Evolutionary conservation across 1,284 basidiomycete species (phyloP).

Genomic region (Ceraceosorus bombacis): DNA sequence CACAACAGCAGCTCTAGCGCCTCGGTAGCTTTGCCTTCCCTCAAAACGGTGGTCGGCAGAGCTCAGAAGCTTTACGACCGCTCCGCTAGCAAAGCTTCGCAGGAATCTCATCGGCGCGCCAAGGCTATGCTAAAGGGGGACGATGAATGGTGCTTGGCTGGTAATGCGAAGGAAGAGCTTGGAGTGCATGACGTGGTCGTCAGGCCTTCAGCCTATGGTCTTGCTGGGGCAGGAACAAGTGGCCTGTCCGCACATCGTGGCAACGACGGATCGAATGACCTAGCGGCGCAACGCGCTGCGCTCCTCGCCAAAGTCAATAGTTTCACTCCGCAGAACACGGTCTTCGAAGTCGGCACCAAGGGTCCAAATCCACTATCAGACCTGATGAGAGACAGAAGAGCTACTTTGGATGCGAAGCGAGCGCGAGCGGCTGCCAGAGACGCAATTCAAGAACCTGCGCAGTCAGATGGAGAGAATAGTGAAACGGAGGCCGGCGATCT

Average conservation of each 20-base stretch:
- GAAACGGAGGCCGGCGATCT: conserved; percentile 26
- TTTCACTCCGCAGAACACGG: conserved; percentile 81
- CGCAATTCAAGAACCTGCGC: conserved; percentile 5
- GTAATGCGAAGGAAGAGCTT: conserved; percentile 58
- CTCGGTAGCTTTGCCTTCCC: conserved; percentile 61
- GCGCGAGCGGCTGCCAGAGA: conserved; percentile 50
- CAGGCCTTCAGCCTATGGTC: conserved; percentile 28
- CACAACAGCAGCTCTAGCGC: conserved; percentile 27
- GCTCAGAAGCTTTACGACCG: conserved; percentile 92
- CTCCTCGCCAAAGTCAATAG: conserved; percentile 69
- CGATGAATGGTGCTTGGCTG: conserved; percentile 59
- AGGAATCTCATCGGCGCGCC: conserved; percentile 74
- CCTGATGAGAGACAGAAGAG: conserved; percentile 82
- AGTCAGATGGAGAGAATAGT: conserved; percentile 12
- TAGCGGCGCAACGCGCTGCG: conserved; percentile 57
- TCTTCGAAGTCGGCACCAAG: conserved; percentile 78
- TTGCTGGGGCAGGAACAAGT: conserved; percentile 15
- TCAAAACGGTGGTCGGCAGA: conserved; percentile 78
- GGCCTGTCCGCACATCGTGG: neutral
- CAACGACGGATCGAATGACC: conserved; percentile 47
- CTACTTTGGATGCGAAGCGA: conserved; percentile 59
- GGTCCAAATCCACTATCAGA: conserved; percentile 52
- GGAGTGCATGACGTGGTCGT: conserved; percentile 61
- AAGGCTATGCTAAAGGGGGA: conserved; percentile 63
- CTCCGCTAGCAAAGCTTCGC: conserved; percentile 79